Evolutionary conservation across 148 eudicot genomes (phyloP).

Genomic region (Rhododendron molle): DNA sequence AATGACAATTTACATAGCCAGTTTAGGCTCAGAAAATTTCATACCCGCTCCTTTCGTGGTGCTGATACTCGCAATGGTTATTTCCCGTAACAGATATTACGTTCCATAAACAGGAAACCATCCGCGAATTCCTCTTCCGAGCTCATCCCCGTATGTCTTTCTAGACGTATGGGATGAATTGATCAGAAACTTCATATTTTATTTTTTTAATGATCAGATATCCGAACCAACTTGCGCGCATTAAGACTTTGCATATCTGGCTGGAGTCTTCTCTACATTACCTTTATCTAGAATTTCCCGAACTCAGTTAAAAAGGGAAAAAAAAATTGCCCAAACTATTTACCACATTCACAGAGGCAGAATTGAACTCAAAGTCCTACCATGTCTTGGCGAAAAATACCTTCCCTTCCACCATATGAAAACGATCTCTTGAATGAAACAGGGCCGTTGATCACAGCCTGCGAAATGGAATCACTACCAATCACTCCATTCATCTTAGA

Average conservation of each 20-base stretch:
- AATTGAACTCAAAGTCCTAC: constrained; percentile 12
- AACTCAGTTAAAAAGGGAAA: not conserved
- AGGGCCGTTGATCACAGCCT: constrained; percentile 7
- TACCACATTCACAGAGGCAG: constrained; percentile 17
- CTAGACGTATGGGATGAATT: not conserved
- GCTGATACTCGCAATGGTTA: not conserved
- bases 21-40: not conserved
- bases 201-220: no score
- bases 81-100: not conserved
- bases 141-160: not conserved
- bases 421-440: constrained; percentile 21
- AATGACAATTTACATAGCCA: not conserved
- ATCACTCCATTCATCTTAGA: not conserved
- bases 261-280: not conserved
- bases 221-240: no score
- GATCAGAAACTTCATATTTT: not conserved
- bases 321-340: not conserved
- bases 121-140: not conserved
- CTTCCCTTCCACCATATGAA: constrained; percentile 24
- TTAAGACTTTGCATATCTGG: no score
- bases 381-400: constrained; percentile 12
- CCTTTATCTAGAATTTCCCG: not conserved
- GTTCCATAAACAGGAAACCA: not conserved
- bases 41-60: not conserved
- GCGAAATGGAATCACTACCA: constrained; percentile 9